Base-by-base conservation (phyloP, 2,329 filamentous ascomycete genomes). In the Phialophora chinensis region DNA sequence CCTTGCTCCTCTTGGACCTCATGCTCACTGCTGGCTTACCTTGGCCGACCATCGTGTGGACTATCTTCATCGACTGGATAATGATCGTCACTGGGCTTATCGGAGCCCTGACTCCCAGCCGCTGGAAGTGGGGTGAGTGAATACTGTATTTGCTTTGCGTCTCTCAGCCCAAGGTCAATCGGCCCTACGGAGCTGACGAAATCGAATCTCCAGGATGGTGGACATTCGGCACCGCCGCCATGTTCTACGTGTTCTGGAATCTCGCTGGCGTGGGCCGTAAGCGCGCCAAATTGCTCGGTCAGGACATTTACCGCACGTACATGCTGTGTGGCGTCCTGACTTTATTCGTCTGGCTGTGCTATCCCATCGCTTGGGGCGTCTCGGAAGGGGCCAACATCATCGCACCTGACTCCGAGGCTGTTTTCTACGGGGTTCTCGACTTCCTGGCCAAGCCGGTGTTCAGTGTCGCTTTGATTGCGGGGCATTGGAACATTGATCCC, bases 51-150 rank as follows among this genome's bases (percentile, higher is more conserved):
- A 85, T 90, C 29, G 73, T 89, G 35, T 86, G 83, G 73, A 84
- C 86, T 1, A 79, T 90, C 11, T 79, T 90, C 8, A 80, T 89
- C 1, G 87, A 90, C 69, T 79, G 85, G 72, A 80, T 90, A 71
- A 90, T 91, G 87, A 84, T 91, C 55, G 78, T 90, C 14, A 86
- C 85, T 20, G 87, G 87, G 25, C 82, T 90, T 4, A 81, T 90
- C 20, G 88, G 89, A 25, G 87, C 88, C 3, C 82, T 90, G 1
- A 86, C 89, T 1, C 74, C 75, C 8, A 85, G 84, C 5, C 79
- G 77, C 1, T 91, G 90, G 79, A 91, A 90, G 73, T 64, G 25
- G 23, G 47, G 87, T 2, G 38, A 49, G 64, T 42, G 49, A 52
- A 27, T 52, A 23, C 3, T 27, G 27, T 27, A 1, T 27, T 52